phyloP scores from a whole-genome alignment of 805 yeast species.

The Metschnikowia anglica region DNA sequence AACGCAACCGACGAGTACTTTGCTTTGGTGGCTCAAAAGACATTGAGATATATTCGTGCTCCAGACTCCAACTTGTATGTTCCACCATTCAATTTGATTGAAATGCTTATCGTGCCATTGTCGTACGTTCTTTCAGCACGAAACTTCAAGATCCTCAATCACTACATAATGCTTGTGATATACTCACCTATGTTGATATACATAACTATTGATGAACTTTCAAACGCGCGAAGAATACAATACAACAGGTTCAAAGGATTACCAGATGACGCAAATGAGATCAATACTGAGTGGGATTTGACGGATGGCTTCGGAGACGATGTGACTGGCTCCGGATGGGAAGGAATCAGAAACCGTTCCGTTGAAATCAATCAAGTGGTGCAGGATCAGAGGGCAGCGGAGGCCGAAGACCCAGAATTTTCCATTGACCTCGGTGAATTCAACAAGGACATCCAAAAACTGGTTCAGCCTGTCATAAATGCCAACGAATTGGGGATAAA shows the following conservation, averaged over 20 bases:
- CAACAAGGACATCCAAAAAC: slow-evolving; percentile 46
- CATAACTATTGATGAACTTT: slow-evolving; percentile 63
- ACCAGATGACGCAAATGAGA: slow-evolving; percentile 77
- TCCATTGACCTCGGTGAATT: slow-evolving; percentile 50
- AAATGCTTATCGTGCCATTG: slow-evolving; percentile 42
- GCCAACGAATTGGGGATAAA: slow-evolving; percentile 57
- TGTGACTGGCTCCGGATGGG: slow-evolving; percentile 30
- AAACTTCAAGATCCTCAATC: slow-evolving; percentile 42
- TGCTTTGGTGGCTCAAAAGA: slow-evolving; percentile 81
- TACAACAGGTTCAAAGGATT: slow-evolving; percentile 65
- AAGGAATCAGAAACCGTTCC: slow-evolving; percentile 38
- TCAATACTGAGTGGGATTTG: slow-evolving; percentile 78
- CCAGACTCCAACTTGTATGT: slow-evolving; percentile 85
- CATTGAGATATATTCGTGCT: slow-evolving; percentile 79
- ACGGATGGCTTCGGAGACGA: slow-evolving; percentile 65
- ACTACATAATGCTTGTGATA: slow-evolving; percentile 58
- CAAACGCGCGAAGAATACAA: slow-evolving; percentile 64
- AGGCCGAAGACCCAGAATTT: slow-evolving; percentile 67
- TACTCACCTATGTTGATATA: slow-evolving; percentile 67
- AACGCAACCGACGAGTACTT: slow-evolving; percentile 83
- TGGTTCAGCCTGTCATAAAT: slow-evolving; percentile 58
- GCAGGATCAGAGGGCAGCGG: slow-evolving; percentile 59
- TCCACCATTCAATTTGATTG: slow-evolving; percentile 81
- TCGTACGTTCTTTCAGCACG: slow-evolving; percentile 35
- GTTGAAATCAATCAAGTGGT: slow-evolving; percentile 41